Percentiles rank a stretch among this genome's conserved stretches.
These are phyloP conservation scores for Pelargonium myrrhifolium DNA, from an alignment of 441 rosid genomes.

Conservation along the genomic window DNA sequence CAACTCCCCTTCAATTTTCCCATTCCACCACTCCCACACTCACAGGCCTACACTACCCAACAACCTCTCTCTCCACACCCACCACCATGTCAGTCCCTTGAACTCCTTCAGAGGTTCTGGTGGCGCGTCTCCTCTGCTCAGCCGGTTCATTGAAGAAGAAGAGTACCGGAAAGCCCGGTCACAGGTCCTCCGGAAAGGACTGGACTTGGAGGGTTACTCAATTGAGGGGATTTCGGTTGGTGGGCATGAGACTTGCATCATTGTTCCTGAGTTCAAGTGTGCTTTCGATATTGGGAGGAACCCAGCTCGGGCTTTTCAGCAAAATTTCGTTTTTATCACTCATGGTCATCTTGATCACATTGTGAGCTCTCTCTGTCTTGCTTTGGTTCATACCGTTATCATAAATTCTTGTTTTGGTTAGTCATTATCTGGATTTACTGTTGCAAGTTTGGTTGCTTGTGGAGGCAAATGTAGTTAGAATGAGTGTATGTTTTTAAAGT, in stretches of 20 bases:
- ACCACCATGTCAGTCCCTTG: conserved; percentile 20
- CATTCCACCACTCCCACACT: conserved; percentile 24
- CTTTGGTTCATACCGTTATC: not conserved
- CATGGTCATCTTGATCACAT: conserved; percentile 94
- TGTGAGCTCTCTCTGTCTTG: conserved; percentile 29
- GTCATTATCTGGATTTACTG: no score
- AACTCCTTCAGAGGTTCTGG: conserved; percentile 32
- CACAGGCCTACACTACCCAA: conserved; percentile 12
- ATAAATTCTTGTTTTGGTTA: no score
- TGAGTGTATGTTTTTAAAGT: not conserved
- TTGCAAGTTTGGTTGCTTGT: no score
- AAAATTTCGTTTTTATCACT: conserved; percentile 82
- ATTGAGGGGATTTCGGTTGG: conserved; percentile 78
- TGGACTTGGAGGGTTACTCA: conserved; percentile 68
- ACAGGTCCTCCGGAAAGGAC: conserved; percentile 39
- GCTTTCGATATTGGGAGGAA: conserved; percentile 89
- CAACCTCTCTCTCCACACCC: conserved; percentile 26
- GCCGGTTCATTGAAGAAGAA: conserved; percentile 20
- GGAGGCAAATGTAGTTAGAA: no score
- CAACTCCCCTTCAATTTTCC: conserved; percentile 33
- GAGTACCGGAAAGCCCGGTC: conserved; percentile 21
- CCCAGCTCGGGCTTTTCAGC: conserved; percentile 80
- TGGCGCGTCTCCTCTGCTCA: conserved; percentile 14
- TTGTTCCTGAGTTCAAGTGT: conserved; percentile 75
- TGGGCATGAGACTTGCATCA: conserved; percentile 83